A percentile compares a stretch with the other conserved stretches of the same genome.
Evolutionary conservation across 495 filamentous ascomycete species (phyloP).

Genomic region (Neurospora sp.): DNA sequence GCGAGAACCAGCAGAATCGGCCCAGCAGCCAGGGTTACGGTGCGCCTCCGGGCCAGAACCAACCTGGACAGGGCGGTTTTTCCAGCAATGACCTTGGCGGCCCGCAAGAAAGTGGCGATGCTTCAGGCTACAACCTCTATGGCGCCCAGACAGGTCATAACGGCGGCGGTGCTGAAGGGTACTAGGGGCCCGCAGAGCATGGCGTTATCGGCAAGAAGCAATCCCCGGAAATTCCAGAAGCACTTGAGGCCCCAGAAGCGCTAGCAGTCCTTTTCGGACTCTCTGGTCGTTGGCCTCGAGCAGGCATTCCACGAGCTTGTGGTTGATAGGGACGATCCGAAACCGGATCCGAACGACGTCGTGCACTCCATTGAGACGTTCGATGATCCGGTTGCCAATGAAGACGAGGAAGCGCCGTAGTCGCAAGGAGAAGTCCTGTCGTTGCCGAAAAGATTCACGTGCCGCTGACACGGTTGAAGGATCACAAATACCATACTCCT

Average conservation of each 20-base stretch:
- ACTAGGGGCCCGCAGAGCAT: not conserved
- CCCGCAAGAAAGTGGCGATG: slow-evolving; percentile 44
- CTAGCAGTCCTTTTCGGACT: not conserved
- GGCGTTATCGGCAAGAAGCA: not conserved
- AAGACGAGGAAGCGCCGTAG: not conserved
- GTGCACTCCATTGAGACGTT: not conserved
- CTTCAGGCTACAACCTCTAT: slow-evolving; percentile 51
- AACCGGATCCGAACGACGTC: not conserved
- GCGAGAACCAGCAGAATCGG: slow-evolving; percentile 57
- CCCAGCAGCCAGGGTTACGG: slow-evolving; percentile 63
- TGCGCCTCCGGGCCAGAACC: slow-evolving; percentile 37
- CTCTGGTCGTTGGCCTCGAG: not conserved
- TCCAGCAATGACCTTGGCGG: slow-evolving; percentile 43
- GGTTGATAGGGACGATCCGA: not conserved
- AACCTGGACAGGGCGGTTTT: slow-evolving; percentile 41
- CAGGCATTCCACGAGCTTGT: not conserved
- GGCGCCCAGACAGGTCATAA: slow-evolving; percentile 59
- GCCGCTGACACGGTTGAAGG: not conserved
- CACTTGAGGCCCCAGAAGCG: not conserved
- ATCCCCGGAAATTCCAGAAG: not conserved
- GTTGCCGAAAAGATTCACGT: not conserved
- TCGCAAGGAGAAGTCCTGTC: not conserved
- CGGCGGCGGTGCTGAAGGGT: slow-evolving; percentile 43
- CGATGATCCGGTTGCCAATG: not conserved
- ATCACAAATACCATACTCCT: not conserved